A percentile compares a stretch with the other conserved stretches of the same genome.
These are phyloP conservation scores for Talaromyces sp. DNA, from an alignment of 2,329 filamentous ascomycete genomes.

Conservation along the genomic window DNA sequence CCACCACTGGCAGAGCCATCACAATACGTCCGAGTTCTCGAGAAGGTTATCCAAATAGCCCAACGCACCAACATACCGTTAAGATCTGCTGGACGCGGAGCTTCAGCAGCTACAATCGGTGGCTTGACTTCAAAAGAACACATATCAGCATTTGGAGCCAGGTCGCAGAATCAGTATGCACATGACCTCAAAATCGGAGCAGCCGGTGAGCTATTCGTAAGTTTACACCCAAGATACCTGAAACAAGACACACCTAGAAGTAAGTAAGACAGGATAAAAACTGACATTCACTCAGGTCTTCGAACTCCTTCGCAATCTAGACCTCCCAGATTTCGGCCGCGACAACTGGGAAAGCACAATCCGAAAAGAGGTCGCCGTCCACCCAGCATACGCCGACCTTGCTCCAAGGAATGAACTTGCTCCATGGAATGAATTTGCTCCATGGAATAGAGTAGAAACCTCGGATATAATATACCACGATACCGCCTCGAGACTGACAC, in stretches of 20 bases:
- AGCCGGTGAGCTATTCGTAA: neutral
- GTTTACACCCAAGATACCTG: neutral
- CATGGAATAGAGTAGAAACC: constrained; percentile 45
- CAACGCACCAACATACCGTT: constrained; percentile 7
- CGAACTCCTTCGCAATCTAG: constrained; percentile 15
- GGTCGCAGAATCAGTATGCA: neutral
- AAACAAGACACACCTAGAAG: neutral
- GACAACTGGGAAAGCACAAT: constrained; percentile 52
- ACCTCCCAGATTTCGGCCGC: constrained; percentile 32
- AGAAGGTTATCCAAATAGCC: neutral
- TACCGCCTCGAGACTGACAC: neutral
- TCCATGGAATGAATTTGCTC: constrained; percentile 24
- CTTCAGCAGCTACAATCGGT: neutral
- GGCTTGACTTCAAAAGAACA: neutral
- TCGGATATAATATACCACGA: constrained; percentile 33
- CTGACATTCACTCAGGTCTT: neutral
- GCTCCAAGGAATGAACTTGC: constrained; percentile 30
- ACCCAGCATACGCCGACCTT: constrained; percentile 44
- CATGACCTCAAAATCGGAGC: neutral
- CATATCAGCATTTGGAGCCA: neutral
- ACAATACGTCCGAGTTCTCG: neutral
- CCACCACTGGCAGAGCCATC: neutral
- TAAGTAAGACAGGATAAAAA: too few species aligned
- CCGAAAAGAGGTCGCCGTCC: constrained; percentile 38
- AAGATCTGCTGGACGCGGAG: constrained; percentile 8